Evolutionary conservation across 345 rosid genomes (phyloP), one percentile per base, ranked within the genome.

Genomic region (Bruguiera sexangula): DNA sequence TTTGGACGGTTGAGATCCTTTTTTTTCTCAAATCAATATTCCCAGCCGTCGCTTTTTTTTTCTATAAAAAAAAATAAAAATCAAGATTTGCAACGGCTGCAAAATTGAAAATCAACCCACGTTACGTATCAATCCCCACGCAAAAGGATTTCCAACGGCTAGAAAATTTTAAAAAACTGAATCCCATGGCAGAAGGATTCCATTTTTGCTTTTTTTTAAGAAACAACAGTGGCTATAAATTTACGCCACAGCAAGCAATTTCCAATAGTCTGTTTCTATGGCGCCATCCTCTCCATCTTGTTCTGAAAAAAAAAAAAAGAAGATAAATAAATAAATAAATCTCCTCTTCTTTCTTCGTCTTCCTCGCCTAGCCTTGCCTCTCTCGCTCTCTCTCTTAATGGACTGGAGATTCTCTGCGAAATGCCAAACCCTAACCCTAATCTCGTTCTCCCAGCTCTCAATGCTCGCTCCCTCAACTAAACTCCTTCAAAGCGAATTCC

Each of bases 401-500:
- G 92, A 83, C 65, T 69, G 72, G n/a, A 65, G 73, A 73, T 57
- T 81, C 63, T 79, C 87, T n/a, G 11, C 37, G 32, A 59, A 32
- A 67, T 78, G 88, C 0, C 81, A 74, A 22, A 62, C 75, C 32
- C 78, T 83, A 21, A 69, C 79, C 21, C 69, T 85, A 21, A 27
- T 71, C 56, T 76, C 87, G 0, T 80, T 62, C 57, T 51, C 76
- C 73, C 86, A 15, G 57, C 70, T 19, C 71, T 78, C 76, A 4
- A 43, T 15, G 19, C 50, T 76, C 83, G 58, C 37, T 46, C 58
- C n/a, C 2, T 46, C 51, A 4, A 26, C 79, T 80, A 6, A 36
- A 78, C 27, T 66, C 20, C 68, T 77, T 76, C 84, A 82, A 27
- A 62, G 79, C 24, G 76, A 82, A 27, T 89, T 86, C 80, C 81